Percentiles rank a stretch among this genome's conserved stretches.
phyloP scores from a whole-genome alignment of 805 yeast genomes.

The Yamadazyma akitaensis region DNA sequence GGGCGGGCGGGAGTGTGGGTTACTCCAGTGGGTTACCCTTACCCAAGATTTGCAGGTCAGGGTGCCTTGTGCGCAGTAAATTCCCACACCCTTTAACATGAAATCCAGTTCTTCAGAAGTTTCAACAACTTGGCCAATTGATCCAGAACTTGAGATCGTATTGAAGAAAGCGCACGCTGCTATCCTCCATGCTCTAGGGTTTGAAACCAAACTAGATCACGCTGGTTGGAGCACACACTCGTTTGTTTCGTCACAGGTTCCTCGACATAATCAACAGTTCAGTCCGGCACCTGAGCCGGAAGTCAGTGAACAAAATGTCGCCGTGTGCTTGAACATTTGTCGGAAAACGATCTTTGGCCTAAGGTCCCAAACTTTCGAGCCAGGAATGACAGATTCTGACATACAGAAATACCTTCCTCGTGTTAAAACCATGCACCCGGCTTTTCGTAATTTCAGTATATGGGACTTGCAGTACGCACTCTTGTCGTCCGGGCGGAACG shows the following conservation, averaged over 20 bases:
- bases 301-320: conserved; percentile 1
- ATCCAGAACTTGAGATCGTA: conserved; percentile 2
- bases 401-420: background rate
- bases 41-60: too few species aligned
- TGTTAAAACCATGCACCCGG: background rate
- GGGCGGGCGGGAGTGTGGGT: too few species aligned
- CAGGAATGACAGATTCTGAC: conserved; percentile 2
- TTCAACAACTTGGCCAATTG: conserved; percentile 7
- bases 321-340: conserved; percentile 4
- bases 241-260: conserved; percentile 4
- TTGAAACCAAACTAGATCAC: background rate
- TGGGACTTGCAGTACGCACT: conserved; percentile 8
- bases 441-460: background rate
- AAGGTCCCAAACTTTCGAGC: conserved; percentile 4
- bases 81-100: background rate
- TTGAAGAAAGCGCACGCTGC: conserved; percentile 3
- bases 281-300: conserved; percentile 3
- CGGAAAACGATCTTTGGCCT: background rate
- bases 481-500: conserved; percentile 45
- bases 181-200: conserved; percentile 4
- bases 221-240: background rate
- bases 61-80: background rate
- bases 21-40: too few species aligned
- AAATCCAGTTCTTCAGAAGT: background rate
- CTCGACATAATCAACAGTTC: background rate